Base-by-base conservation (phyloP, 345 rosid species). In the Eutrema japonicum region DNA sequence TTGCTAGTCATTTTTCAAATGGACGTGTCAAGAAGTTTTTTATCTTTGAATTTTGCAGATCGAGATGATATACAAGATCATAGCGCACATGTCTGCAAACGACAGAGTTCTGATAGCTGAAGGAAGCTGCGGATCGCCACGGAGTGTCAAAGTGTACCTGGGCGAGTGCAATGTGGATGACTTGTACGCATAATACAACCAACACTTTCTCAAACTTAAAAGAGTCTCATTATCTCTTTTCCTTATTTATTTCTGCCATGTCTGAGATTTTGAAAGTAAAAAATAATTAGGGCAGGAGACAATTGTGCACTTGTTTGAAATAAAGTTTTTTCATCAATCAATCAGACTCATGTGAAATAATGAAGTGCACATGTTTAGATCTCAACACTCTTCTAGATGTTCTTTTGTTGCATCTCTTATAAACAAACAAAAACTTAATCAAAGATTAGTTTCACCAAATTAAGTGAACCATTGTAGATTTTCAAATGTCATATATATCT, bases 21-120 rank as follows among this genome's bases (percentile, higher is more conserved):
- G 5, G 29, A 18, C 3, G 49, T 64, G 40, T 12, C 54, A 73
- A 64, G 61, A 83, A 62, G 76, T 43, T 43, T 13, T 43, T 47
- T 68, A 7, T 67, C 18, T 55, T 52, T 73, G 37, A 45, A 63
- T 51, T 7, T 36, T 77, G 81, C 92, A 95, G 99, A 88, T 90
- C n/a, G 99, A 95, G 81, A 95, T 95, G 96, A 90, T 95, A 53
- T 86, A 91, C 87, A 95, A 92, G 83, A 95, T 95, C 59, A 78
- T 92, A n/a, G 85, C 89, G 1, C 99, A 92, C 79, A 95, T 91
- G 95, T 96, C 92, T 60, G 97, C 96, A 38, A 95, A 95, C 9
- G 96, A 87, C 71, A 85, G 96, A 87, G 97, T 92, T 52, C 66
- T 92, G 43, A 84, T 95, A 57, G 97, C 93, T 9, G 97, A 95